These are phyloP conservation scores for Boletus vinaceobasis DNA, from an alignment of 768 basidiomycete genomes.

Conservation along the genomic window DNA sequence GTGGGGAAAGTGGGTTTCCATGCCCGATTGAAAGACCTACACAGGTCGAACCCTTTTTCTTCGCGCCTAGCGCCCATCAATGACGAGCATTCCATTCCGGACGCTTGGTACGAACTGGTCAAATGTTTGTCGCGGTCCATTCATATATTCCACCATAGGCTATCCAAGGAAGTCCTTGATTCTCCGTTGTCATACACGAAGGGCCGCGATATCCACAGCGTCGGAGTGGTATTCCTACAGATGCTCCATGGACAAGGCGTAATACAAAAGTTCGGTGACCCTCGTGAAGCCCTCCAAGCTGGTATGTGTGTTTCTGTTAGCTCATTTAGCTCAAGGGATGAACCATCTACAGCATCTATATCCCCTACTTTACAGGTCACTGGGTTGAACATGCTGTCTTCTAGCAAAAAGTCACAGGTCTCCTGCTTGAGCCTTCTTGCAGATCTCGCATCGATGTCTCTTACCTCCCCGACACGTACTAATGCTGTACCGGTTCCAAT, in stretches of 20 bases:
- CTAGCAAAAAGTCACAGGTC: conserved; percentile 52
- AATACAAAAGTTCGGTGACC: conserved; percentile 48
- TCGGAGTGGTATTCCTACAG: conserved; percentile 76
- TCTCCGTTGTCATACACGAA: conserved; percentile 76
- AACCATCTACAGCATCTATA: conserved; percentile 43
- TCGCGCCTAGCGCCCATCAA: conserved; percentile 10
- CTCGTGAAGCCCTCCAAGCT: conserved; percentile 53
- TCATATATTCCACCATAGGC: conserved; percentile 39
- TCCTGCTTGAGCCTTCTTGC: conserved; percentile 58
- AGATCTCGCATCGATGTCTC: conserved; percentile 47
- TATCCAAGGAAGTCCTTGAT: conserved; percentile 74
- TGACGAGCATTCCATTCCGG: conserved; percentile 26
- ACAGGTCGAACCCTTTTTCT: conserved; percentile 80
- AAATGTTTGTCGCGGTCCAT: not conserved
- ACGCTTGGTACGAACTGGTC: conserved; percentile 22
- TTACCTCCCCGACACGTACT: conserved; percentile 21
- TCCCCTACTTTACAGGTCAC: conserved; percentile 50
- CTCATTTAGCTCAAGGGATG: not conserved
- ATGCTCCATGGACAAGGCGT: conserved; percentile 83
- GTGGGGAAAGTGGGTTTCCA: conserved; percentile 71
- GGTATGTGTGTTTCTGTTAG: conserved; percentile 36
- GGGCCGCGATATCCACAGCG: conserved; percentile 77
- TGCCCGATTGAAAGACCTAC: conserved; percentile 70
- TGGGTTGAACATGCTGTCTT: conserved; percentile 57
- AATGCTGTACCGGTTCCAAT: conserved; percentile 20